Conservation (phyloP, 1,284 basidiomycete genomes). For the Cutaneotrichosporon sp. region DNA sequence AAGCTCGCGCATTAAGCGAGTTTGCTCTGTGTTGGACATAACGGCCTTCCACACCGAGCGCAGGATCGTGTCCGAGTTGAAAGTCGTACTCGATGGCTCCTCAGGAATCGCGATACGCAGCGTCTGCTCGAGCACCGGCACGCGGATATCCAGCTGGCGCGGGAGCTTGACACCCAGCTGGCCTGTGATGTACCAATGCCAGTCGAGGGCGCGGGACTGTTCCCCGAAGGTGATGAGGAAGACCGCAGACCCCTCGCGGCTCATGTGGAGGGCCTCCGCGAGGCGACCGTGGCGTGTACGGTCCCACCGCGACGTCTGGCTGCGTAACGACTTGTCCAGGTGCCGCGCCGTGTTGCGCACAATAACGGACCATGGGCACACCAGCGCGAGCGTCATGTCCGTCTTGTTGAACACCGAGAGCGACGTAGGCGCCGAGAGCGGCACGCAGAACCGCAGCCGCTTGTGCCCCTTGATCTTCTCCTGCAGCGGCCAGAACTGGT, state of each 20-base stretch:
- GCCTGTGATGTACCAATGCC: slow-evolving; percentile 52
- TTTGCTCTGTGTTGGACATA: slow-evolving; percentile 28
- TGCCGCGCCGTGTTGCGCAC: slow-evolving; percentile 18
- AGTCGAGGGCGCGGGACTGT: slow-evolving; percentile 48
- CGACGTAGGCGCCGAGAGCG: slow-evolving; percentile 36
- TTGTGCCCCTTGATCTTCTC: slow-evolving; percentile 39
- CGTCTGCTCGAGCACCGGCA: slow-evolving; percentile 39
- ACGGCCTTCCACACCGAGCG: slow-evolving; percentile 38
- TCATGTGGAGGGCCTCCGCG: slow-evolving; percentile 15
- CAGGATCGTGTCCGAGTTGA: slow-evolving; percentile 33
- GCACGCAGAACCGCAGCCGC: slow-evolving; percentile 45
- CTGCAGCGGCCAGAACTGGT: slow-evolving; percentile 33
- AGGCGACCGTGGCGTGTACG: slow-evolving; percentile 10
- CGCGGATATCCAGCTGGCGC: slow-evolving; percentile 36
- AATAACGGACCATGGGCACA: slow-evolving; percentile 14
- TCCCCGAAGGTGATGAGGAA: slow-evolving; percentile 48
- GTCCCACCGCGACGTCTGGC: slow-evolving; percentile 8
- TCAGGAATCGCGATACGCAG: slow-evolving; percentile 41
- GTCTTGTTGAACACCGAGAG: slow-evolving; percentile 47
- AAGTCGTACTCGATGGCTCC: slow-evolving; percentile 27
- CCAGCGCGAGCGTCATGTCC: slow-evolving; percentile 45
- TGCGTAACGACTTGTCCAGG: not conserved
- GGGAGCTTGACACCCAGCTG: slow-evolving; percentile 47
- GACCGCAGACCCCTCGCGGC: slow-evolving; percentile 22
- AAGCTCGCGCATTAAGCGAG: slow-evolving; percentile 31